These are phyloP conservation scores for Phylloporus arenicola DNA, from an alignment of 768 basidiomycete species.

Conservation along the genomic window DNA sequence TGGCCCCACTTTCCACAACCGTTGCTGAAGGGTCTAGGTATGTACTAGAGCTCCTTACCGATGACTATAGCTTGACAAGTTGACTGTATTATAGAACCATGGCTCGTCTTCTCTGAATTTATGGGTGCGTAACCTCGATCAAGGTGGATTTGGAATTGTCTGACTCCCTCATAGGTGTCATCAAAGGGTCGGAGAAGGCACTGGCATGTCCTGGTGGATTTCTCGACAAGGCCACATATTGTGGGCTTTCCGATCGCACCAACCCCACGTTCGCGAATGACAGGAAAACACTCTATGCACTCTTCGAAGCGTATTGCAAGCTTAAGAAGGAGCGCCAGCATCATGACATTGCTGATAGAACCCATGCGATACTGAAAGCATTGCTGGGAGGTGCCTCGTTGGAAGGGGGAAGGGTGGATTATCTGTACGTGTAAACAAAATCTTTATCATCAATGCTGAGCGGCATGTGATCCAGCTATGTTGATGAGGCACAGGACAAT, in stretches of 20 bases:
- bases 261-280: too few species aligned
- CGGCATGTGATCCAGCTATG: slow-evolving; percentile 36
- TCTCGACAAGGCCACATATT: too few species aligned
- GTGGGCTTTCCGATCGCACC: too few species aligned
- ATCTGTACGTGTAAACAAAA: background rate
- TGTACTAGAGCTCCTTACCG: background rate
- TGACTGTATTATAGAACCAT: slow-evolving; percentile 42
- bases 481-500: slow-evolving; percentile 73
- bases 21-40: slow-evolving; percentile 51
- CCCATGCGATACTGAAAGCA: too few species aligned
- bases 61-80: background rate
- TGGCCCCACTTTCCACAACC: slow-evolving; percentile 56
- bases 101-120: slow-evolving; percentile 59
- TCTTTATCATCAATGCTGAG: background rate
- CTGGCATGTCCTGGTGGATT: too few species aligned
- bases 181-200: too few species aligned
- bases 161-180: background rate
- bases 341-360: too few species aligned
- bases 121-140: slow-evolving; percentile 38
- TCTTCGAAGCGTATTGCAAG: too few species aligned
- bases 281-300: too few species aligned
- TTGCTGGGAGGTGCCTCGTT: too few species aligned
- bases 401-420: too few species aligned
- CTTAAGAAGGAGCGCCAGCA: too few species aligned
- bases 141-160: background rate